Conservation (phyloP, 768 basidiomycete genomes). For the Trametes maxima region DNA sequence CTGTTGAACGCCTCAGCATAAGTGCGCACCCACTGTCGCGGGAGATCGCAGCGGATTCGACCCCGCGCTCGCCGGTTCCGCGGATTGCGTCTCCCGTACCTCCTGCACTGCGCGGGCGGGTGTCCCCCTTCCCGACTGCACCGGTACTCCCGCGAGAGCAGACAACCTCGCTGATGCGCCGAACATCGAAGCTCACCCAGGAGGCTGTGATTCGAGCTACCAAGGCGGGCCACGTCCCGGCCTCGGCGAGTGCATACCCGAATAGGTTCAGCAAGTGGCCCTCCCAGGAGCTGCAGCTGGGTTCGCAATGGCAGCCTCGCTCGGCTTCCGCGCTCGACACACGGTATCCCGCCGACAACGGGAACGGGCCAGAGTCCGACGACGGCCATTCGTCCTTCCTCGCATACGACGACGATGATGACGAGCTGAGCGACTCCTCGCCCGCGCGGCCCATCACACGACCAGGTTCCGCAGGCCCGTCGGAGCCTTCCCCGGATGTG, state of each 20-base stretch:
- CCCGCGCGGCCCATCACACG: constrained; percentile 5
- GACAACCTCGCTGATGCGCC: constrained; percentile 25
- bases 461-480: constrained; percentile 7
- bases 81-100: constrained; percentile 16
- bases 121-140: constrained; percentile 25
- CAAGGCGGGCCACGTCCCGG: constrained; percentile 9
- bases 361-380: not conserved
- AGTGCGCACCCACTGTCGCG: constrained; percentile 19
- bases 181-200: constrained; percentile 24
- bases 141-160: constrained; percentile 33
- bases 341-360: not conserved
- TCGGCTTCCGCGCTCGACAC: constrained; percentile 26
- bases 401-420: constrained; percentile 25
- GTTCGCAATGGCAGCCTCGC: constrained; percentile 30
- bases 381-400: constrained; percentile 15
- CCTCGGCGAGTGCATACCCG: constrained; percentile 15
- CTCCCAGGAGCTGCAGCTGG: constrained; percentile 18
- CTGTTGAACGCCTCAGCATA: constrained; percentile 6
- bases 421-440: constrained; percentile 12
- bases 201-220: constrained; percentile 13
- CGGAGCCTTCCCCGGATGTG: constrained; percentile 19
- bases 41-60: constrained; percentile 6
- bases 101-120: constrained; percentile 20
- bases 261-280: constrained; percentile 22
- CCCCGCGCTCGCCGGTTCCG: constrained; percentile 8